Evolutionary conservation across 441 rosid species (phyloP), one percentile per base, ranked within the genome.

Genomic region (Dalechampia spathulata): DNA sequence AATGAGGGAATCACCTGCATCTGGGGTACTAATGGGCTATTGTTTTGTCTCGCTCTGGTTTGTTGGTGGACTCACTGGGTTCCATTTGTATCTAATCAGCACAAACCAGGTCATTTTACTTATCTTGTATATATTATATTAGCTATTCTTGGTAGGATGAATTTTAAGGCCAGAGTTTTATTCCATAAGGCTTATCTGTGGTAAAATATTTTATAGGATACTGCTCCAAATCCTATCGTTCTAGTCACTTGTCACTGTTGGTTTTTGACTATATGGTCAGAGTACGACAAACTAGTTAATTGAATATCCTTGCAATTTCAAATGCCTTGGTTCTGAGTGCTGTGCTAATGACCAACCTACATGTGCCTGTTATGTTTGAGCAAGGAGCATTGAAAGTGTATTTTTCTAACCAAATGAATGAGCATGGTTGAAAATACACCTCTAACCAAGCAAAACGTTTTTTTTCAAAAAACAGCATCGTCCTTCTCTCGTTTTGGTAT

Each of bases 31-130:
- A 32, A 89, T 93, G 92, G 82, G 69, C 57, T 89, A 89, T 66
- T 83, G 92, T 72, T 93, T 89, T 73, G 73, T 89, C 51, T 60
- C 89, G 6, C 78, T 93, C 42, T 93, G 99, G 97, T 89, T 89
- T 76, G 99, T 93, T 43, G 96, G 99, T 60, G 97, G 99, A 28
- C 95, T 92, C 39, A 85, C 97, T 9, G 94, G 97, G 52, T 89
- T 89, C 74, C 99, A 92, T 75, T 73, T 80, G 60, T 89, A 92
- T 69, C 97, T 92, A 58, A 87, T 89, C 21, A 78, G 82, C 65
- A 78, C 90, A 45, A 92, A 92, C 73, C 97, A 92, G 88, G 99
- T 86, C 58, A 61, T 83, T 75, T 34, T 54, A 11, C 46, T 40
- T 38, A 15, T 22, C 26, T 43, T 30, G 8, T 30, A n/a, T n/a